These are phyloP conservation scores for Dothistroma septosporum DNA, from an alignment of 2,329 filamentous ascomycete genomes.

Conservation along the genomic window DNA sequence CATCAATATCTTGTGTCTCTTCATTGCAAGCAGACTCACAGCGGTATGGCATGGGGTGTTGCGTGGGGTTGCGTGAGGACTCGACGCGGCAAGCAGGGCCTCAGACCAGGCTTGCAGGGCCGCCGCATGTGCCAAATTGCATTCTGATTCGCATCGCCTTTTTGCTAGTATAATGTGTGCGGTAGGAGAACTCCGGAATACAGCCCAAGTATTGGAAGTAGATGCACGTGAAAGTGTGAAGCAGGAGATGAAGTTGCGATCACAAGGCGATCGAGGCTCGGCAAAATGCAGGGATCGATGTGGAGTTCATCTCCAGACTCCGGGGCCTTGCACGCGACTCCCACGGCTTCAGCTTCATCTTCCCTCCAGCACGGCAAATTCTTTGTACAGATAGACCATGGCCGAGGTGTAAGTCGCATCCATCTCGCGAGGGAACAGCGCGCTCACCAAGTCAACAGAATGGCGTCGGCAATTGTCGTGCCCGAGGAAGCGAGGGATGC, in stretches of 20 bases:
- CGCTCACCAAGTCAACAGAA: background rate
- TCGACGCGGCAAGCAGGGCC: background rate
- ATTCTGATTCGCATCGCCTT: too few species aligned
- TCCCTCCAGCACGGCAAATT: background rate
- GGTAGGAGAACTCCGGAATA: background rate
- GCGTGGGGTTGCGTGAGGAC: background rate
- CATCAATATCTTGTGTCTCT: too few species aligned
- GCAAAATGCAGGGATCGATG: background rate
- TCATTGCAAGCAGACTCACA: background rate
- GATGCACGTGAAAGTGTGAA: background rate
- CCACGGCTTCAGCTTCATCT: background rate
- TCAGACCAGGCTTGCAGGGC: too few species aligned
- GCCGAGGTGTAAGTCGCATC: background rate
- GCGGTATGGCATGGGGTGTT: background rate
- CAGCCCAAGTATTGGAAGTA: background rate
- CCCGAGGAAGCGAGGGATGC: slow-evolving; percentile 14
- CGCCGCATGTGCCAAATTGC: too few species aligned
- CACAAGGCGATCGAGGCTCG: background rate
- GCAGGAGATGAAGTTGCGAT: background rate
- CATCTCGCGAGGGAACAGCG: background rate
- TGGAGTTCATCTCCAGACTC: background rate
- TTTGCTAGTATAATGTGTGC: too few species aligned
- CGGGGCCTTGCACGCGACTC: background rate
- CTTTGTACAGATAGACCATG: background rate
- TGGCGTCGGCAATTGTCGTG: slow-evolving; percentile 14